Evolutionary conservation across 2,329 filamentous ascomycete genomes (phyloP).

Genomic region (Drechslera avenae): DNA sequence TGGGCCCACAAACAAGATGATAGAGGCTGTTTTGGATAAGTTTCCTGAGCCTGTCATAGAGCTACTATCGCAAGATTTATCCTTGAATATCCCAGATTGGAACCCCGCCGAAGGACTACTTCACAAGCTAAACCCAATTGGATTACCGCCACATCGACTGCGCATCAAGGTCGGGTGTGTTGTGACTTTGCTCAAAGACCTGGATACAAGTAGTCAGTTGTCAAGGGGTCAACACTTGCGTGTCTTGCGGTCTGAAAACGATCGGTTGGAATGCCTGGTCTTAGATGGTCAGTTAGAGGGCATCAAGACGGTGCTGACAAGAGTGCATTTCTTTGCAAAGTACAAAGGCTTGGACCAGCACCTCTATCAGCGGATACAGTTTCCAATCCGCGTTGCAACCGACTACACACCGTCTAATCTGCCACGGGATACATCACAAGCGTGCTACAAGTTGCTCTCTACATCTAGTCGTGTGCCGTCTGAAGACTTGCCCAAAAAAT

Average conservation of each 20-base stretch:
- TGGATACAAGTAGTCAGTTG: constrained; percentile 37
- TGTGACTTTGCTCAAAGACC: constrained; percentile 35
- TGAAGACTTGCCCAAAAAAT: constrained; percentile 14
- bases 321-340: constrained; percentile 33
- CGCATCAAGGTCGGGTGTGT: constrained; percentile 42
- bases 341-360: constrained; percentile 37
- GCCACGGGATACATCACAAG: constrained; percentile 13
- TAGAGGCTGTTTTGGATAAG: constrained; percentile 32
- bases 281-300: constrained; percentile 43
- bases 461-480: constrained; percentile 14
- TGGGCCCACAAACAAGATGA: constrained; percentile 35
- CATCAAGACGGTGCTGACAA: constrained; percentile 39
- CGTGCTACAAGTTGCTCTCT: constrained; percentile 30
- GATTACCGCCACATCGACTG: constrained; percentile 42
- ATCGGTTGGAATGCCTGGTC: constrained; percentile 40
- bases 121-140: constrained; percentile 40
- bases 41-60: constrained; percentile 39
- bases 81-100: constrained; percentile 28
- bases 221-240: constrained; percentile 43
- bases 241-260: constrained; percentile 33
- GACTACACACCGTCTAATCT: constrained; percentile 12
- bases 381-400: constrained; percentile 39
- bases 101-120: constrained; percentile 33
- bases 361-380: constrained; percentile 39
- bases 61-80: constrained; percentile 39